phyloP scores from a whole-genome alignment of 441 rosid genomes.

The Populus hybrid region DNA sequence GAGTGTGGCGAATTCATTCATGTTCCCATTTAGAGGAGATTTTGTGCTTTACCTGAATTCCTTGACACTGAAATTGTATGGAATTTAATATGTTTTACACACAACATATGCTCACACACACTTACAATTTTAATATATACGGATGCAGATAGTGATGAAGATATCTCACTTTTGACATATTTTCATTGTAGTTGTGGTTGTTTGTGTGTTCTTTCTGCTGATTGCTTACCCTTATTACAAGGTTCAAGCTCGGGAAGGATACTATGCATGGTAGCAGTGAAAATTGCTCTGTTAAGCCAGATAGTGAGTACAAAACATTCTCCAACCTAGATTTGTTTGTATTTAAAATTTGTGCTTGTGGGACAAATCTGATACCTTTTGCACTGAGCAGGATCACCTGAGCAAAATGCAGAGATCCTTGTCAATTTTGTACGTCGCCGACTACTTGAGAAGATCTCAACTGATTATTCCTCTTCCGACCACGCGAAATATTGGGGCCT shows the following conservation, averaged over 20 bases:
- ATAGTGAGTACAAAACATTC: conserved; percentile 30
- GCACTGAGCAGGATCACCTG: conserved; percentile 28
- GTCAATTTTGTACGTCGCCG: conserved; percentile 40
- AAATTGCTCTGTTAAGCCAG: conserved; percentile 16
- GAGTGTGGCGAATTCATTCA: conserved; percentile 23
- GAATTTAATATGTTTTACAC: not conserved
- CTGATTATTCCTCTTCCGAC: conserved; percentile 41
- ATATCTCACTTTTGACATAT: not conserved
- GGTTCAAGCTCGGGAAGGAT: conserved; percentile 33
- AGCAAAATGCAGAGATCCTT: conserved; percentile 27
- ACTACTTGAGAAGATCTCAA: conserved; percentile 37
- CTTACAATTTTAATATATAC: not conserved
- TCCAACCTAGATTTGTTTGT: not conserved
- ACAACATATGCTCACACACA: not conserved
- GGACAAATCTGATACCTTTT: conserved; percentile 5
- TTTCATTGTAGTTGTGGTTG: not conserved
- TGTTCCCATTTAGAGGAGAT: conserved; percentile 27
- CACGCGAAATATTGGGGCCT: conserved; percentile 54
- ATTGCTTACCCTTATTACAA: too few species aligned
- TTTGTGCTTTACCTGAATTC: conserved; percentile 22
- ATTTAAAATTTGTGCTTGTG: conserved; percentile 4
- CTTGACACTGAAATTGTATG: conserved; percentile 28
- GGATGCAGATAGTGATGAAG: not conserved
- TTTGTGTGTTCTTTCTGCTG: conserved; percentile 18
- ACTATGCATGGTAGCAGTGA: conserved; percentile 15